Evolutionary conservation across 345 rosid genomes (phyloP), one percentile per base, ranked within the genome.

Genomic region (Excoecaria cochinchinensis): DNA sequence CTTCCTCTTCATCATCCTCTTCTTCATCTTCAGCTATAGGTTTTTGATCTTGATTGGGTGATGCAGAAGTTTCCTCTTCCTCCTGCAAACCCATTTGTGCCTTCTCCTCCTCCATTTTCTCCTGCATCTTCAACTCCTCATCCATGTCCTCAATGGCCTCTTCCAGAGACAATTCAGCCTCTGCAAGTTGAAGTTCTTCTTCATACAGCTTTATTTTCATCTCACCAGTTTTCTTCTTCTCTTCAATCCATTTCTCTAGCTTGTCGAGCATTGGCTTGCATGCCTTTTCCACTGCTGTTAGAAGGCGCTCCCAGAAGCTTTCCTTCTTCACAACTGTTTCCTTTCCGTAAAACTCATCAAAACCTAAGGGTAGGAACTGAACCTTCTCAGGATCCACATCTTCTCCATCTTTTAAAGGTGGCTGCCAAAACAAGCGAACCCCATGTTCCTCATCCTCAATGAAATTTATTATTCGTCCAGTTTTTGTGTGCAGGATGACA

Each of bases 61-160:
- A 77, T 52, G 56, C 71, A 42, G 82, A 81, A 74, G 73, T 70
- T 79, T 84, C 89, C 73, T 85, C 87, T 79, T 80, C 89, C 77
- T 85, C 91, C 75, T 22, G 67, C 82, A 84, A 58, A 67, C 79
- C 89, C 85, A 79, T 81, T 84, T 88, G 88, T 62, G 70, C 74
- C 77, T 82, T 81, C 74, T 86, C 82, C 76, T 86, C 86, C 76
- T 90, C 98, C 79, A 86, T 97, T 81, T 86, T 81, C 75, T 92
- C 98, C 80, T 76, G 84, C 76, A 25, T 75, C 80, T 77, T 88
- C 83, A 95, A 73, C 58, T 81, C 87, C 80, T 89, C 93, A 83
- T 92, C 97, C 90, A 92, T 77, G 59, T 92, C 97, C 81, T 91
- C 97, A 40, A 92, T 85, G 40, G 90, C 95, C 86, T 92, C 99